A percentile compares a stretch with the other conserved stretches of the same genome.
phyloP scores from a whole-genome alignment of 805 yeast species.

The Candida sphagnicola region DNA sequence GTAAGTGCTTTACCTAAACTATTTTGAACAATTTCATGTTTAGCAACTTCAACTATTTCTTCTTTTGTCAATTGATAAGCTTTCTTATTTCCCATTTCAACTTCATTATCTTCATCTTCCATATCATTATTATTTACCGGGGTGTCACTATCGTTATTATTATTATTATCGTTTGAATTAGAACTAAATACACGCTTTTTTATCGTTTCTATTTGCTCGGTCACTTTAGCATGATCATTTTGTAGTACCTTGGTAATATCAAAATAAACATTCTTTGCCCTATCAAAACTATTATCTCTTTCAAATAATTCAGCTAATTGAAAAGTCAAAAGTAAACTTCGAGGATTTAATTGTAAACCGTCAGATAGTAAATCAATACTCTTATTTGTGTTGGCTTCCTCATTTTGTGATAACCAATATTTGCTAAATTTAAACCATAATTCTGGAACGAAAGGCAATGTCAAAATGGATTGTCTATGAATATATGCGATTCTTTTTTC shows the following conservation, averaged over 20 bases:
- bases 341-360: conserved; percentile 64
- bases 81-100: conserved; percentile 5
- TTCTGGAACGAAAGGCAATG: conserved; percentile 63
- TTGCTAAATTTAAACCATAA: conserved; percentile 66
- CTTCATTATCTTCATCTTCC: conserved; percentile 14
- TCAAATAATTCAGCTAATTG: conserved; percentile 71
- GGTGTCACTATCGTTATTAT: conserved; percentile 9
- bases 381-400: conserved; percentile 36
- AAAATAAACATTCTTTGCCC: conserved; percentile 48
- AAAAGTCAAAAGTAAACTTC: conserved; percentile 61
- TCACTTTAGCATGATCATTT: conserved; percentile 28
- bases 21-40: conserved; percentile 18
- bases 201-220: conserved; percentile 18
- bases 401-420: conserved; percentile 27
- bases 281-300: conserved; percentile 45
- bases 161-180: conserved; percentile 5
- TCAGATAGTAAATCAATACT: conserved; percentile 47
- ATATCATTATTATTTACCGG: conserved; percentile 8
- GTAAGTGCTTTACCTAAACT: conserved; percentile 45
- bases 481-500: conserved; percentile 63
- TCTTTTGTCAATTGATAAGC: conserved; percentile 12
- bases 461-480: conserved; percentile 64
- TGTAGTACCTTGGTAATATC: conserved; percentile 46
- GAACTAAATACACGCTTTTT: conserved; percentile 10
- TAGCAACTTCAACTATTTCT: conserved; percentile 18